A percentile compares a stretch with the other conserved stretches of the same genome.
These are phyloP conservation scores for Starmerella cellae DNA, from an alignment of 805 yeast species.

Conservation along the genomic window DNA sequence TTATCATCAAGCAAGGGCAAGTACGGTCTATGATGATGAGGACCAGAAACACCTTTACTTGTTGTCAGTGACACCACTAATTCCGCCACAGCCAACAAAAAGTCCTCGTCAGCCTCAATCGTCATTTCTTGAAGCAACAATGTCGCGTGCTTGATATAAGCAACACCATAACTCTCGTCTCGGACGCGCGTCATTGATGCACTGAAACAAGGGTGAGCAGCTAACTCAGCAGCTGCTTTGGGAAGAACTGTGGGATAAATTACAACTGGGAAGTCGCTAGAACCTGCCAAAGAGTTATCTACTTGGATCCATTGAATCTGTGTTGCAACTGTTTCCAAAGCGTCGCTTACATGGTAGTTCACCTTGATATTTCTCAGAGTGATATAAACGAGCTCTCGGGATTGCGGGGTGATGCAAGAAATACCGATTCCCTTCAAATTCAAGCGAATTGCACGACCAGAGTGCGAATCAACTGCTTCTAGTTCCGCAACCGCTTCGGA, in stretches of 20 bases:
- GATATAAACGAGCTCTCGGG: conserved; percentile 72
- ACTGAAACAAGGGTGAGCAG: conserved; percentile 79
- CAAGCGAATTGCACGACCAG: conserved; percentile 33
- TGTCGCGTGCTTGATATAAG: conserved; percentile 84
- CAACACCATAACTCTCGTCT: conserved; percentile 82
- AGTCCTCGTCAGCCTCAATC: conserved; percentile 86
- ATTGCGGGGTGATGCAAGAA: conserved; percentile 59
- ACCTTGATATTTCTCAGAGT: conserved; percentile 71
- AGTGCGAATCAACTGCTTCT: conserved; percentile 12
- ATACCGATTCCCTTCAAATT: conserved; percentile 71
- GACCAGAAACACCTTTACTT: conserved; percentile 3
- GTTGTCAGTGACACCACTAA: conserved; percentile 35
- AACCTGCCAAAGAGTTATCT: conserved; percentile 82
- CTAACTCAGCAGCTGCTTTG: conserved; percentile 68
- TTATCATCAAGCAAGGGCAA: conserved; percentile 21
- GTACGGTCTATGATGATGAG: background rate
- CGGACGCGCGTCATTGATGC: conserved; percentile 72
- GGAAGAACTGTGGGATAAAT: conserved; percentile 85
- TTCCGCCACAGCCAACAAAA: conserved; percentile 66
- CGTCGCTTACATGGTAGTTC: conserved; percentile 67
- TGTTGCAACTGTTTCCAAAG: conserved; percentile 65
- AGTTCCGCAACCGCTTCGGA: conserved; percentile 18
- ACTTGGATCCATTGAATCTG: conserved; percentile 90
- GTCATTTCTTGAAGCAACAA: conserved; percentile 80
- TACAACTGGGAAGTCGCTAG: conserved; percentile 66